Evolutionary conservation across 2,329 filamentous ascomycete genomes (phyloP), one percentile per base, ranked within the genome.

Genomic region (Claviceps cyperi): DNA sequence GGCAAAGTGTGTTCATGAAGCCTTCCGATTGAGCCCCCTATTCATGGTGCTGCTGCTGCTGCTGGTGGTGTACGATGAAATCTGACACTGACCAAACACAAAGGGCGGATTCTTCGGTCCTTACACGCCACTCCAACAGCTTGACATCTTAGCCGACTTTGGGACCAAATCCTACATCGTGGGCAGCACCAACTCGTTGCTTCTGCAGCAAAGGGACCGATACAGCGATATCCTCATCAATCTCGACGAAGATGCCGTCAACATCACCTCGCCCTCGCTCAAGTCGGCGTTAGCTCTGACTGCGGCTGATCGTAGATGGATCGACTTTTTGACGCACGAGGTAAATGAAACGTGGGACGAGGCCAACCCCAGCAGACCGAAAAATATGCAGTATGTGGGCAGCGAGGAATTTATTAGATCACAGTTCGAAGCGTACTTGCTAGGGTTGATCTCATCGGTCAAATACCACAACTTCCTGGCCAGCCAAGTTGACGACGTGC

Each of bases 271-370:
- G 0, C 70, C 84, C 1, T 86, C 87, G 5, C 73, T 98, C 14
- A 82, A 84, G 46, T 70, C 75, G 38, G 89, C 89, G 1, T 73
- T 97, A 5, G 68, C 78, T 1, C 78, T 98, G 2, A 92, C 92
- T 0, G 82, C 82, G 9, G 85, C 92, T 1, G 92, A 98, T 62
- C 79, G 92, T 52, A 78, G 92, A 51, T 98, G 92, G 91, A 96
- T 98, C 57, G 92, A 98, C 67, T 90, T 89, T 58, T 76, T 98
- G 49, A 94, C 89, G 0, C 87, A 95, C 59, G 86, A 89, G 39
- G 87, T 98, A 21, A 86, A 92, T 59, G 89, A 97, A 56, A 96
- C 92, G 0, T 98, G 92, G 92, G 92, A 98, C 62, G 88, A 95
- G 41, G 73, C 81, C 4, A 91, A 97, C 60, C 92, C 92, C 0